Conservation (phyloP, 2,329 filamentous ascomycete species). For the Aspergillus fischeri region DNA sequence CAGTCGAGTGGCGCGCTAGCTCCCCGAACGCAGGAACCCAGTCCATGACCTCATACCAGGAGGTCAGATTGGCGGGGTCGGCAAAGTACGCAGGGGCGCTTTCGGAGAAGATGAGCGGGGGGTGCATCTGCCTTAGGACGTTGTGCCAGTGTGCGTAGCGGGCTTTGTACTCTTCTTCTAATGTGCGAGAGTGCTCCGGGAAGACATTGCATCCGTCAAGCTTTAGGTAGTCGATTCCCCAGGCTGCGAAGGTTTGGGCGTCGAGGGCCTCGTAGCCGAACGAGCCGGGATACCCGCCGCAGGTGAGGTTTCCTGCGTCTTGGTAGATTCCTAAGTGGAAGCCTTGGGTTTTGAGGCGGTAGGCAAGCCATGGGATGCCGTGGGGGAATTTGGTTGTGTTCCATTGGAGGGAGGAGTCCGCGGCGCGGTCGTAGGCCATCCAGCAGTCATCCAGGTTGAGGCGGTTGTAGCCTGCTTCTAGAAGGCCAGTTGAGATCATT, state of each 20-base stretch:
- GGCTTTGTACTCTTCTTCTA: conserved; percentile 23
- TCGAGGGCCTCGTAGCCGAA: conserved; percentile 42
- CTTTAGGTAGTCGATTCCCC: conserved; percentile 51
- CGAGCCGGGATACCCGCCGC: conserved; percentile 42
- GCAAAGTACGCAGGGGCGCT: conserved; percentile 47
- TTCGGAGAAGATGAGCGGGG: conserved; percentile 44
- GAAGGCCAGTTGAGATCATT: conserved; percentile 42
- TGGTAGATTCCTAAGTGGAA: conserved; percentile 48
- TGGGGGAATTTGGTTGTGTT: conserved; percentile 41
- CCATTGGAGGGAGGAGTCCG: conserved; percentile 40
- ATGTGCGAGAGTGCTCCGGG: conserved; percentile 11
- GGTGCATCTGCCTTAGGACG: conserved; percentile 32
- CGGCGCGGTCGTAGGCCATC: conserved; percentile 33
- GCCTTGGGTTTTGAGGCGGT: conserved; percentile 35
- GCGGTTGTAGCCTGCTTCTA: conserved; percentile 34
- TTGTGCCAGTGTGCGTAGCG: conserved; percentile 44
- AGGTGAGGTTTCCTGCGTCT: conserved; percentile 43
- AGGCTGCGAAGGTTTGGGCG: conserved; percentile 32
- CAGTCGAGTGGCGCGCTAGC: conserved; percentile 44
- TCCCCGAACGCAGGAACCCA: conserved; percentile 42
- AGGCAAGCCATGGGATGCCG: conserved; percentile 42
- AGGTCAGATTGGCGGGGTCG: conserved; percentile 32
- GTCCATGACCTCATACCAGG: conserved; percentile 46
- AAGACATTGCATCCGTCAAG: conserved; percentile 42
- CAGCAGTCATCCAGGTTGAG: conserved; percentile 49